A percentile compares a stretch with the other conserved stretches of the same genome.
Evolutionary conservation across 371 early-diverging fungal species (phyloP).

Genomic region (Apophysomyces elegans): DNA sequence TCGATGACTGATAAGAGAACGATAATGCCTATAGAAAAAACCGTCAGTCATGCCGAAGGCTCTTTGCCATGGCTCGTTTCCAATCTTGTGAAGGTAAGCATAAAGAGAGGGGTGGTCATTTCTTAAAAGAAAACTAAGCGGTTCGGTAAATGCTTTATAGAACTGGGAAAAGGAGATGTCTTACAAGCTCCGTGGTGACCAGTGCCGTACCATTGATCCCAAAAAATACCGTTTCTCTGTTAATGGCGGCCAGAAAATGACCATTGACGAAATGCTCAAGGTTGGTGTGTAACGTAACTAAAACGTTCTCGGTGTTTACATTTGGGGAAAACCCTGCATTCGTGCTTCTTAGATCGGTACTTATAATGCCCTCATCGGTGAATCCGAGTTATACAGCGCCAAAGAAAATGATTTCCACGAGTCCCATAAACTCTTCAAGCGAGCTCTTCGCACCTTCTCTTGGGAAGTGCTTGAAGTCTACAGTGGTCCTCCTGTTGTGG

Average conservation of each 20-base stretch:
- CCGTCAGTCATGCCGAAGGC: conserved; percentile 47
- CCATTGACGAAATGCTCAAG: conserved; percentile 52
- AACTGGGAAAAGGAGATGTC: conserved; percentile 65
- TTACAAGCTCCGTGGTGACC: conserved; percentile 51
- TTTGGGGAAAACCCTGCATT: conserved; percentile 3
- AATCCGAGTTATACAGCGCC: conserved; percentile 55
- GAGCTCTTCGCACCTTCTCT: conserved; percentile 50
- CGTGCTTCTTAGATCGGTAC: conserved; percentile 44
- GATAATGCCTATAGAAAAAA: conserved; percentile 29
- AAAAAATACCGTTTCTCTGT: conserved; percentile 53
- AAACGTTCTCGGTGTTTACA: background rate
- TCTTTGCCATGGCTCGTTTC: conserved; percentile 53
- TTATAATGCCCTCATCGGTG: conserved; percentile 62
- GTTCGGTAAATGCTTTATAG: conserved; percentile 17
- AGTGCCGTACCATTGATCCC: conserved; percentile 54
- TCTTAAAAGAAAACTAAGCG: background rate
- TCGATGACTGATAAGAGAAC: background rate
- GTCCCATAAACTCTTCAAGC: conserved; percentile 58
- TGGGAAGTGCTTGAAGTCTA: conserved; percentile 60
- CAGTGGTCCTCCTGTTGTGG: conserved; percentile 53
- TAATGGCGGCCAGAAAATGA: conserved; percentile 47
- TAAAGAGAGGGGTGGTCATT: background rate
- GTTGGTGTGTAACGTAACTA: conserved; percentile 17
- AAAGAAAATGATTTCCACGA: conserved; percentile 55
- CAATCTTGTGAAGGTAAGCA: conserved; percentile 52